These are phyloP conservation scores for Pyrenochaeta sp. DNA, from an alignment of 2,329 filamentous ascomycete species.

Conservation along the genomic window DNA sequence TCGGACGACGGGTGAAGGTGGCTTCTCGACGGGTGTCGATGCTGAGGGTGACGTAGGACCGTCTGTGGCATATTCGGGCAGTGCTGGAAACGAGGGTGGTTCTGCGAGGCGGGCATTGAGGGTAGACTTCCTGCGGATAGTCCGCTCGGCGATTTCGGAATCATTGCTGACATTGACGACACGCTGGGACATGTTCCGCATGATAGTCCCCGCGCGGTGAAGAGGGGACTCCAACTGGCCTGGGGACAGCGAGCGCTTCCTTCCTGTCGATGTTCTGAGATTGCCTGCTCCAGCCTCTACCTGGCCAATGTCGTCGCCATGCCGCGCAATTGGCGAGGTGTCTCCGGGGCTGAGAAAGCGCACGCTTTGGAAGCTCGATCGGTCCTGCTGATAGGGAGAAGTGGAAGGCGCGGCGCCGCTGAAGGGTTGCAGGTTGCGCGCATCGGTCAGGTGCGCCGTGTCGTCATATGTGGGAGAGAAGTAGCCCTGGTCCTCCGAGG, in stretches of 20 bases:
- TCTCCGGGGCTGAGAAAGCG: conserved; percentile 58
- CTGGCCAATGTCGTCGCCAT: conserved; percentile 67
- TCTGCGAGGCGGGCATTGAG: conserved; percentile 62
- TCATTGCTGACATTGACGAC: conserved; percentile 98
- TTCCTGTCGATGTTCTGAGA: conserved; percentile 46
- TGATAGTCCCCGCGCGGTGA: conserved; percentile 58
- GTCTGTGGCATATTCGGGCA: conserved; percentile 60
- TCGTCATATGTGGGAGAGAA: conserved; percentile 63
- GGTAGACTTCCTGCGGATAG: conserved; percentile 67
- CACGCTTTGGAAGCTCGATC: conserved; percentile 62
- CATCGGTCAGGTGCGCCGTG: conserved; percentile 66
- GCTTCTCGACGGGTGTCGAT: conserved; percentile 47
- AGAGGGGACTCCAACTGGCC: conserved; percentile 56
- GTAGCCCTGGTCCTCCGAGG: conserved; percentile 64
- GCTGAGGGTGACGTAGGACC: conserved; percentile 40
- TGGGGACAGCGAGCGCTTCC: conserved; percentile 59
- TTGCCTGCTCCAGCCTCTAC: conserved; percentile 60
- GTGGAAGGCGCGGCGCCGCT: conserved; percentile 56
- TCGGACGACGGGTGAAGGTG: conserved; percentile 39
- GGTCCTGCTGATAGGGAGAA: conserved; percentile 50
- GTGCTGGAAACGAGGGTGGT: conserved; percentile 58
- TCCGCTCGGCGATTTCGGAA: conserved; percentile 79
- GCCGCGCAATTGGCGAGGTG: conserved; percentile 53
- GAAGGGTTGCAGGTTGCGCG: conserved; percentile 63
- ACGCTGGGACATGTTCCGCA: conserved; percentile 86